phyloP scores from a whole-genome alignment of 2,329 filamentous ascomycete species.

The Bimuria novae-zelandiae region DNA sequence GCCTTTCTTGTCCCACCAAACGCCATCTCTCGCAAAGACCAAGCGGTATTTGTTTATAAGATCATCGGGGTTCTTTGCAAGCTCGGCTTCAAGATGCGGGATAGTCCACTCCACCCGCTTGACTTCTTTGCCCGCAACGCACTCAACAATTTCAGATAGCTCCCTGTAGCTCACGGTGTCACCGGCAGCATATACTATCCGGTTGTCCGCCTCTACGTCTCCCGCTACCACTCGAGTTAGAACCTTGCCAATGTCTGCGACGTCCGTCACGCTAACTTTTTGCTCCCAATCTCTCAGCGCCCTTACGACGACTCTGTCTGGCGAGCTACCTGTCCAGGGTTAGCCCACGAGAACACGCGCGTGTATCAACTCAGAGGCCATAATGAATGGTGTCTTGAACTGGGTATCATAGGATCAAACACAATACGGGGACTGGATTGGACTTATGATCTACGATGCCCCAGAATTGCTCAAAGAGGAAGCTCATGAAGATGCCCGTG shows the following conservation, averaged over 20 bases:
- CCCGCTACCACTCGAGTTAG: slow-evolving; percentile 59
- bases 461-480: slow-evolving; percentile 67
- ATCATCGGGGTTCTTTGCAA: slow-evolving; percentile 54
- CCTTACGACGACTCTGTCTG: slow-evolving; percentile 46
- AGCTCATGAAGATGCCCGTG: slow-evolving; percentile 73
- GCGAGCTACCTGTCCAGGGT: slow-evolving; percentile 38
- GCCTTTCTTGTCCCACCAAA: slow-evolving; percentile 60
- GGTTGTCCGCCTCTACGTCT: slow-evolving; percentile 36
- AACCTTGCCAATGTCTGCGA: slow-evolving; percentile 66
- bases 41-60: slow-evolving; percentile 63
- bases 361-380: too few relatives aligned
- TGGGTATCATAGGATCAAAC: too few relatives aligned
- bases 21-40: slow-evolving; percentile 64
- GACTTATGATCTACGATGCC: slow-evolving; percentile 58
- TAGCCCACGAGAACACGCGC: background rate
- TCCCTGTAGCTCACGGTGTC: slow-evolving; percentile 64
- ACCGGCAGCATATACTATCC: slow-evolving; percentile 63
- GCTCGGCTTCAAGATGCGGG: slow-evolving; percentile 51
- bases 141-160: slow-evolving; percentile 60
- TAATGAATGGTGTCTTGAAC: too few relatives aligned
- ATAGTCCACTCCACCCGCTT: slow-evolving; percentile 57
- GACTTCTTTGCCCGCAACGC: slow-evolving; percentile 50
- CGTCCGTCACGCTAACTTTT: slow-evolving; percentile 64
- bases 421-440: too few relatives aligned
- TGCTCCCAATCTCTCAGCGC: slow-evolving; percentile 67